Evolutionary conservation across 805 yeast species (phyloP).

Genomic region (Alloascoidea africana): DNA sequence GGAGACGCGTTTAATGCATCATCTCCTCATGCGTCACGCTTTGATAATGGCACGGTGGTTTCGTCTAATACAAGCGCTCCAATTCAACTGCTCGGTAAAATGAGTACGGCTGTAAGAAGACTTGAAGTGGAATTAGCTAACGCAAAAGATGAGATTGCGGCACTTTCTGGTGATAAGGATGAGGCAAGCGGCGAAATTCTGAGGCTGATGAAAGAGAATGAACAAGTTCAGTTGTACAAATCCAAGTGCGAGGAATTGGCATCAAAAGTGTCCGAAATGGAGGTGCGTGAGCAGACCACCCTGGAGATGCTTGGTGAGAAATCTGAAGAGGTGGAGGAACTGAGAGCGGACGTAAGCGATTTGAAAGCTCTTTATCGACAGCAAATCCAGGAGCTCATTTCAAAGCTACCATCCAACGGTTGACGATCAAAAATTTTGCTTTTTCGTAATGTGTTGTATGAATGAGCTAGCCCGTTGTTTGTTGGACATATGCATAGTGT

Average conservation of each 20-base stretch:
- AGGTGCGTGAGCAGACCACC: constrained; percentile 35
- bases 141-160: constrained; percentile 44
- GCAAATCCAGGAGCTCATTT: constrained; percentile 82
- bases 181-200: constrained; percentile 56
- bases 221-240: constrained; percentile 22
- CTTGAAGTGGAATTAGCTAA: constrained; percentile 66
- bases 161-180: constrained; percentile 40
- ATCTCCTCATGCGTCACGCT: constrained; percentile 9
- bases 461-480: no score
- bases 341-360: constrained; percentile 78
- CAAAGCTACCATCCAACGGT: constrained; percentile 24
- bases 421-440: no score
- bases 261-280: constrained; percentile 20
- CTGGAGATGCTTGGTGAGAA: constrained; percentile 74
- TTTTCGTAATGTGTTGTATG: no score
- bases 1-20: constrained; percentile 6
- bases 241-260: constrained; percentile 19
- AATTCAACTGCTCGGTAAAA: constrained; percentile 55
- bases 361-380: constrained; percentile 68
- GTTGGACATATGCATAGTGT: no score
- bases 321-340: constrained; percentile 71
- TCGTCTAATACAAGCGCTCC: constrained; percentile 17
- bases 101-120: constrained; percentile 64
- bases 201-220: constrained; percentile 38
- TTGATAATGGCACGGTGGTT: constrained; percentile 8